Conservation (phyloP, 805 yeast species). For the Candida nanaspora region DNA sequence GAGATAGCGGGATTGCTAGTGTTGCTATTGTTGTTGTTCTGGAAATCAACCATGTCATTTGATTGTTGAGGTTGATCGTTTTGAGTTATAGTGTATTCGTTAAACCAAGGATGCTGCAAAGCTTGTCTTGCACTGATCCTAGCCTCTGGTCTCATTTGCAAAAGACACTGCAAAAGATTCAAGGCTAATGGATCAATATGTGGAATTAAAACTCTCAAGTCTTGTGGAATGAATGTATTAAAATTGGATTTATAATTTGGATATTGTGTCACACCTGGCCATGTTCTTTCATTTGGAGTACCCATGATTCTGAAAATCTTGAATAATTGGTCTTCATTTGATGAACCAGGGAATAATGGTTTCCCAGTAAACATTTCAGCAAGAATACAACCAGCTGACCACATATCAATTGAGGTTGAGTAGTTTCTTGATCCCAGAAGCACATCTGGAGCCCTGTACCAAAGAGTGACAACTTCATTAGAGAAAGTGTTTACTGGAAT, state of each 20-base stretch:
- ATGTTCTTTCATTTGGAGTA: conserved; percentile 89
- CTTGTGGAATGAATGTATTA: conserved; percentile 85
- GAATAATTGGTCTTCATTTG: conserved; percentile 91
- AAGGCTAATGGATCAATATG: conserved; percentile 64
- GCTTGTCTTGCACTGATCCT: conserved; percentile 56
- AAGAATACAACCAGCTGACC: conserved; percentile 98
- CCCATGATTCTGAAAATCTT: conserved; percentile 93
- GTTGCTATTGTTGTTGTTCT: no score
- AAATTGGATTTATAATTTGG: conserved; percentile 84
- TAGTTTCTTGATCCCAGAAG: conserved; percentile 90
- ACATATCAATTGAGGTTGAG: conserved; percentile 94
- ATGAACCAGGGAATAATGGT: conserved; percentile 92
- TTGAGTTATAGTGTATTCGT: conserved; percentile 43
- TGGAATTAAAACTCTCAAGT: conserved; percentile 61
- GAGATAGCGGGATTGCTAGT: no score
- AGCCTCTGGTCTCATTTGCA: conserved; percentile 57
- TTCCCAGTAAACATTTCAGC: conserved; percentile 99
- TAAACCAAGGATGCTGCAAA: conserved; percentile 73
- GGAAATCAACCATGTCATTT: neutral
- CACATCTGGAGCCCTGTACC: conserved; percentile 99
- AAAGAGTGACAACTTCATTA: conserved; percentile 93
- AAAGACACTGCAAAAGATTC: conserved; percentile 52
- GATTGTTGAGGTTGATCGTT: neutral
- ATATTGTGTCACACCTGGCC: conserved; percentile 93
- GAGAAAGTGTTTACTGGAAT: conserved; percentile 96